These are phyloP conservation scores for Alnus rubra DNA, from an alignment of 306 rosid genomes.

Conservation along the genomic window DNA sequence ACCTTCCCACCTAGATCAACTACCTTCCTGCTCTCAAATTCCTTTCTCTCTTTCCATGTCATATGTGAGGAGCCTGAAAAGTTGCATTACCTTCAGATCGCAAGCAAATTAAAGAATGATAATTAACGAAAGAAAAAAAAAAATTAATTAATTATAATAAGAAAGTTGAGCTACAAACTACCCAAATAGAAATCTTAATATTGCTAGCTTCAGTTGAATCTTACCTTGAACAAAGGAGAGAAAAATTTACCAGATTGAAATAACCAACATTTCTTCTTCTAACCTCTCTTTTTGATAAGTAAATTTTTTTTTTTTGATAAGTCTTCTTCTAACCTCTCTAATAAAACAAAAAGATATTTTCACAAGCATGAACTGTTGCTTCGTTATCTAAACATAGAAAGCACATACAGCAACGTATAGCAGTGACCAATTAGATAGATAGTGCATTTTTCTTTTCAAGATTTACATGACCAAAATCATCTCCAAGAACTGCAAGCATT, in stretches of 20 bases:
- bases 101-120: slow-evolving; percentile 1
- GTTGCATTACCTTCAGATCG: slow-evolving; percentile 18
- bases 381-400: background rate
- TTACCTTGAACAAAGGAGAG: background rate
- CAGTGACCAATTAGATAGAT: background rate
- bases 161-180: background rate
- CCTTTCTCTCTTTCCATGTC: slow-evolving; percentile 86
- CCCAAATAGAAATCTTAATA: background rate
- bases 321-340: background rate
- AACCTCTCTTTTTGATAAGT: background rate
- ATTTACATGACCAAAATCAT: background rate
- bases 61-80: slow-evolving; percentile 63
- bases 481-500: background rate
- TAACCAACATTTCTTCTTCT: background rate
- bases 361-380: background rate
- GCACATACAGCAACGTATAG: background rate
- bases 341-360: background rate
- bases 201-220: background rate
- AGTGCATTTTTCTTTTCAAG: background rate
- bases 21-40: slow-evolving; percentile 62
- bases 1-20: slow-evolving; percentile 91
- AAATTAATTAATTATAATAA: background rate
- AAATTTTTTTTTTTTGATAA: too few species aligned
- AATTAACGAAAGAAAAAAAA: background rate
- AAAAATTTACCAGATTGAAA: background rate